Evolutionary conservation across 2,329 filamentous ascomycete genomes (phyloP).

Genomic region (Lachnellula arida): DNA sequence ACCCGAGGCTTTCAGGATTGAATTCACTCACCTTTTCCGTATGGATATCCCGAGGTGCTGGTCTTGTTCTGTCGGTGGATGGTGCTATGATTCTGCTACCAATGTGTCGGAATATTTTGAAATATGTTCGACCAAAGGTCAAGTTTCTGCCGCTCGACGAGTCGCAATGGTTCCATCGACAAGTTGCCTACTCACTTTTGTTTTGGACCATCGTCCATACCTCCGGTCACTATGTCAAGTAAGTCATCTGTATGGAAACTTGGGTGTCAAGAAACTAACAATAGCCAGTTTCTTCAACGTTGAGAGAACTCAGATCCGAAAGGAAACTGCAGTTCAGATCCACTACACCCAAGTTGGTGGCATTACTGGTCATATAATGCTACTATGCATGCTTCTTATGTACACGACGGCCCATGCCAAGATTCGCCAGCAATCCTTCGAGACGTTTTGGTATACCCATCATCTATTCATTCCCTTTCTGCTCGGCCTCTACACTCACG

Average conservation of each 20-base stretch:
- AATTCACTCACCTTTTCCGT: slow-evolving; percentile 85
- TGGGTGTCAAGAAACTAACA: slow-evolving; percentile 9
- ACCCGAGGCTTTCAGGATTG: slow-evolving; percentile 66
- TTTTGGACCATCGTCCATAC: slow-evolving; percentile 78
- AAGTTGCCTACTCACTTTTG: slow-evolving; percentile 85
- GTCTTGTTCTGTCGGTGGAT: slow-evolving; percentile 79
- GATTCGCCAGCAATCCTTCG: slow-evolving; percentile 94
- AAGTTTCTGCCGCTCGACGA: slow-evolving; percentile 91
- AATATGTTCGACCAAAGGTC: slow-evolving; percentile 79
- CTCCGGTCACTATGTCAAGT: slow-evolving; percentile 88
- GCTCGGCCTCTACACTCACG: slow-evolving; percentile 90
- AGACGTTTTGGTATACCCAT: slow-evolving; percentile 99
- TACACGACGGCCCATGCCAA: slow-evolving; percentile 92
- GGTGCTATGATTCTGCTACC: slow-evolving; percentile 84
- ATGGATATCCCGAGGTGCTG: slow-evolving; percentile 93
- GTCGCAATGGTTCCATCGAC: slow-evolving; percentile 93
- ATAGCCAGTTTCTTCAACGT: slow-evolving; percentile 81
- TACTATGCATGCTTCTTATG: slow-evolving; percentile 98
- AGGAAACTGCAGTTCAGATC: slow-evolving; percentile 77
- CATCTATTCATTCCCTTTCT: slow-evolving; percentile 97
- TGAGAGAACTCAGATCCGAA: slow-evolving; percentile 76
- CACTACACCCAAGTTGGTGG: slow-evolving; percentile 87
- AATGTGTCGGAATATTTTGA: slow-evolving; percentile 88
- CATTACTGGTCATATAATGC: slow-evolving; percentile 94
- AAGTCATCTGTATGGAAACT: slow-evolving; percentile 34